Evolutionary conservation across 1,284 basidiomycete species (phyloP), one percentile per base, ranked within the genome.

Genomic region (Cerrena zonata): DNA sequence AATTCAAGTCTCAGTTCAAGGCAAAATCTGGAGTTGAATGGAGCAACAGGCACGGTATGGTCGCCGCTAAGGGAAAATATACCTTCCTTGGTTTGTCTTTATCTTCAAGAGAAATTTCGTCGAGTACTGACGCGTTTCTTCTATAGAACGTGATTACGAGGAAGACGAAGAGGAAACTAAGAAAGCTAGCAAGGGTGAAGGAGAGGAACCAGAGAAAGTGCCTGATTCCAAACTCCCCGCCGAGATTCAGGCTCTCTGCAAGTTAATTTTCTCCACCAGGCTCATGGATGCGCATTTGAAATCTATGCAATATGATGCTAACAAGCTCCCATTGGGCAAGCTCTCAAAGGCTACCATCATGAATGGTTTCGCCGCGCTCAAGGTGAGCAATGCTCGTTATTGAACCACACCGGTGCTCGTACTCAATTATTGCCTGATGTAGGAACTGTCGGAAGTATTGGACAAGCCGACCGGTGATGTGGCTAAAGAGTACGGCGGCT

Each of bases 221-320:
- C 79, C 80, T 3, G 73, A 77, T 10, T 79, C 74, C 2, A 67
- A 62, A 1, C 69, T 83, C 2, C 59, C 63, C 10, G 53, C 65
- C 1, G 77, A 77, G 56, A 61, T 82, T 7, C 79, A 19, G 74
- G 64, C 66, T 25, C 66, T 84, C 24, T 78, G 78, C 63, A 71
- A 65, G 19, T 70, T 84, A 37, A 82, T 84, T 39, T 84, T 84
- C 70, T 74, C 72, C 25, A 69, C 74, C 11, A 69, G 78, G 24
- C 62, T 82, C 54, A 78, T 84, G 43, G 72, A 80, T 45, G 78
- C 77, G 0, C 72, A 75, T 21, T 63, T 86, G 58, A 77, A 77
- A n/a, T 77, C 78, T 2, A 80, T 86, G 79, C 83, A 84, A 58
- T 86, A 86, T 57, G 82, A 86, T 59, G 81, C 80, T 2, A 79